Evolutionary conservation across 2,329 filamentous ascomycete genomes (phyloP).

Genomic region (Xylariaceae sp.): DNA sequence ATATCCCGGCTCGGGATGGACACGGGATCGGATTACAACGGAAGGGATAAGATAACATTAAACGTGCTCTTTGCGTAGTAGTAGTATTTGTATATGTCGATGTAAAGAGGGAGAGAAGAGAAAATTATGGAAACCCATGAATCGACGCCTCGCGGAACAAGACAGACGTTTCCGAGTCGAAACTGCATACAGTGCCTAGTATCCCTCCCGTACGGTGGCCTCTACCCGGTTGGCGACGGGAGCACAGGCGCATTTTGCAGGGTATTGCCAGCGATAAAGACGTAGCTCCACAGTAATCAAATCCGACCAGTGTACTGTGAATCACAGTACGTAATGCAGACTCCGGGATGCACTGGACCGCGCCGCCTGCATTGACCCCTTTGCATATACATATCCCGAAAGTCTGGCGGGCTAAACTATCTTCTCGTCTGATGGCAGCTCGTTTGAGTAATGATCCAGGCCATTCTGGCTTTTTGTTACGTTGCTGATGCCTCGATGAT

Average conservation of each 20-base stretch:
- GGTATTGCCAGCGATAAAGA: too few relatives aligned
- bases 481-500: background rate
- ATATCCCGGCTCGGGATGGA: background rate
- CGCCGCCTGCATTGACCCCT: too few relatives aligned
- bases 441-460: background rate
- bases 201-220: background rate
- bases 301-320: background rate
- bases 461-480: background rate
- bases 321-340: background rate
- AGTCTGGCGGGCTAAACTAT: background rate
- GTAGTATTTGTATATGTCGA: background rate
- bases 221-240: background rate
- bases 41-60: background rate
- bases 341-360: background rate
- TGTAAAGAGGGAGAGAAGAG: background rate
- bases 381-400: background rate
- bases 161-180: background rate
- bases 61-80: background rate
- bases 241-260: too few relatives aligned
- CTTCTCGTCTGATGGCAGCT: background rate
- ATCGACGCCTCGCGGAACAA: background rate
- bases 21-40: background rate
- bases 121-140: background rate
- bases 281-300: background rate
- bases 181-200: background rate